These are phyloP conservation scores for Fusarium sp. DNA, from an alignment of 2,329 filamentous ascomycete genomes.

Conservation along the genomic window DNA sequence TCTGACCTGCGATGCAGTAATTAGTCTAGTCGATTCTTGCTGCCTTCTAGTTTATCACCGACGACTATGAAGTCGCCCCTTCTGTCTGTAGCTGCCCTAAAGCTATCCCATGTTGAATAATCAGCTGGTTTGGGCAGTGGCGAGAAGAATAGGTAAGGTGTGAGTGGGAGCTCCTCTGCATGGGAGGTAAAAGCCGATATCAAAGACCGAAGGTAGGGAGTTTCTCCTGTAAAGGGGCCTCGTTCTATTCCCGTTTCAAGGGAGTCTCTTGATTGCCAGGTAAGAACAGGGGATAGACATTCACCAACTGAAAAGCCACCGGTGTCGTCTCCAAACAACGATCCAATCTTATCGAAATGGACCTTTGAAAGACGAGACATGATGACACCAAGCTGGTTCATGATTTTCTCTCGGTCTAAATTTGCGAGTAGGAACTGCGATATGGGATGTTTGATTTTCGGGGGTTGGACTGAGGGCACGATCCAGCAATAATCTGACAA, in stretches of 20 bases:
- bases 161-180: not conserved
- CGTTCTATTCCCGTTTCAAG: not conserved
- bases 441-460: not conserved
- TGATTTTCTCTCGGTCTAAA: accelerated
- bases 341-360: not conserved
- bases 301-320: not conserved
- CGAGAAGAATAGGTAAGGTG: not conserved
- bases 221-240: not conserved
- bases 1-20: not conserved
- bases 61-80: not conserved
- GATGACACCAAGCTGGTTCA: not conserved
- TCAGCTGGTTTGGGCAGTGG: not conserved
- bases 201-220: accelerated
- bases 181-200: not conserved
- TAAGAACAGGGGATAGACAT: not conserved
- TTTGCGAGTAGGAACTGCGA: not conserved
- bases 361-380: not conserved
- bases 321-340: not conserved
- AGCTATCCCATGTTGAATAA: not conserved
- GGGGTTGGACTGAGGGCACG: not conserved
- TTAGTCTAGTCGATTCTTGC: not conserved
- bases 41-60: not conserved
- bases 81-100: accelerated
- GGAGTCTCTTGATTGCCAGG: not conserved
- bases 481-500: conserved; percentile 34